These are phyloP conservation scores for Sporothrix protearum DNA, from an alignment of 2,329 filamentous ascomycete genomes.

Conservation along the genomic window DNA sequence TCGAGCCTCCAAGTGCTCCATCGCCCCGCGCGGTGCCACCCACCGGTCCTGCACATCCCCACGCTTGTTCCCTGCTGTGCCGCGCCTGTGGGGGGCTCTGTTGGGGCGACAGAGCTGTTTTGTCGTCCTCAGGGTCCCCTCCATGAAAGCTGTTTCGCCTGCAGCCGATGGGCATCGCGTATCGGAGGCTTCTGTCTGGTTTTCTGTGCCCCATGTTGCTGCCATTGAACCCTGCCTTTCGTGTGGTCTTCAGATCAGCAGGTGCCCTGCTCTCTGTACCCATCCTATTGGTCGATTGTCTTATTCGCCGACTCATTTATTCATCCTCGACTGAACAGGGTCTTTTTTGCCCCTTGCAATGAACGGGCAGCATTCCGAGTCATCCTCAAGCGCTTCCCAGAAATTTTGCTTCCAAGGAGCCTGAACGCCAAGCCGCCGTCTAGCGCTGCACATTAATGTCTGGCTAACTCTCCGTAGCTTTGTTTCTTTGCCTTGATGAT, in stretches of 20 bases:
- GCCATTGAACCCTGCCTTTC: background rate
- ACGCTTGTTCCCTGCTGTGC: background rate
- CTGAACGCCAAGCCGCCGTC: background rate
- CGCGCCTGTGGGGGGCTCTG: constrained; percentile 3
- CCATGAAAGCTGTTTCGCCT: background rate
- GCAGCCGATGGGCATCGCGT: constrained; percentile 1
- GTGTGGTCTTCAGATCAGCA: background rate
- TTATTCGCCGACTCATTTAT: background rate
- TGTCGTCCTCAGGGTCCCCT: background rate
- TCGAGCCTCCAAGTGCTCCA: background rate
- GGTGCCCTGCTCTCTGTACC: background rate
- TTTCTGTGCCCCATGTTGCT: background rate
- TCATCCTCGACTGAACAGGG: background rate
- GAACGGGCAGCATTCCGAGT: background rate
- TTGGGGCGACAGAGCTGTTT: background rate
- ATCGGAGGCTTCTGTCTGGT: background rate
- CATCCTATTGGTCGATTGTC: background rate
- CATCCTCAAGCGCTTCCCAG: background rate
- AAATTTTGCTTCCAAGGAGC: background rate
- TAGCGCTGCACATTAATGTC: background rate
- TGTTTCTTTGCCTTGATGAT: background rate
- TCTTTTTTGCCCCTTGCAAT: constrained; percentile 3
- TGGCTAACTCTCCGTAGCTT: background rate
- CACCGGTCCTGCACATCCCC: constrained; percentile 3
- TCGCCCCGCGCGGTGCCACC: constrained; percentile 3